Evolutionary conservation across 352 stramenopile species (phyloP).

Genomic region (Pythium aristosporum): DNA sequence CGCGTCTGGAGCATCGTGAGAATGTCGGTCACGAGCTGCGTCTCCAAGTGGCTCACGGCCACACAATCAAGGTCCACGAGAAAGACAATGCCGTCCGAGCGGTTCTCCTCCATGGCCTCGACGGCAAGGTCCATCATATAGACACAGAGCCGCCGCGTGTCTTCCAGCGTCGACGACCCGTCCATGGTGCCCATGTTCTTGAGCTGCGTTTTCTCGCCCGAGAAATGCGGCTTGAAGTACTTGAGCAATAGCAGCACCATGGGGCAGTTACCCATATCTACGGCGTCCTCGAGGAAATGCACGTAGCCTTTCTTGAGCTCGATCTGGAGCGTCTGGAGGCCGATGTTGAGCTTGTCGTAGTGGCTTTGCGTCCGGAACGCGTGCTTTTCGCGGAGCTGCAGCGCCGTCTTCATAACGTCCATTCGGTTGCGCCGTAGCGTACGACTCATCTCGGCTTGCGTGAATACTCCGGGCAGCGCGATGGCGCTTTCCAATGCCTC

Average conservation of each 20-base stretch:
- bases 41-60: slow-evolving; percentile 48
- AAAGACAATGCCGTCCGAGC: slow-evolving; percentile 62
- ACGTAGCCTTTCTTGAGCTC: slow-evolving; percentile 77
- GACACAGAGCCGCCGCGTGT: slow-evolving; percentile 61
- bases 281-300: slow-evolving; percentile 62
- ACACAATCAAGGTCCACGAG: slow-evolving; percentile 62
- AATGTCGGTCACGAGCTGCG: slow-evolving; percentile 66
- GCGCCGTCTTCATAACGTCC: slow-evolving; percentile 67
- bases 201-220: slow-evolving; percentile 53
- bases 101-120: slow-evolving; percentile 69
- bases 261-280: slow-evolving; percentile 47
- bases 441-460: slow-evolving; percentile 47
- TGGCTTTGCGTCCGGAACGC: slow-evolving; percentile 41
- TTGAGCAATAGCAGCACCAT: slow-evolving; percentile 61
- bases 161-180: slow-evolving; percentile 62
- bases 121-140: slow-evolving; percentile 79
- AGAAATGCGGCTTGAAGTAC: slow-evolving; percentile 65
- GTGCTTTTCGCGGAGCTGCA: slow-evolving; percentile 74
- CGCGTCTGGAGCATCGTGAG: slow-evolving; percentile 56
- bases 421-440: slow-evolving; percentile 59
- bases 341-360: slow-evolving; percentile 67
- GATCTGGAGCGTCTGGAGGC: slow-evolving; percentile 49
- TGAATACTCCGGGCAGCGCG: slow-evolving; percentile 61
- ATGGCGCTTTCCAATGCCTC: slow-evolving; percentile 68
- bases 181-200: slow-evolving; percentile 53